Conservation (phyloP, 1,139 yeast species). For the Kodamaea derodonti region DNA sequence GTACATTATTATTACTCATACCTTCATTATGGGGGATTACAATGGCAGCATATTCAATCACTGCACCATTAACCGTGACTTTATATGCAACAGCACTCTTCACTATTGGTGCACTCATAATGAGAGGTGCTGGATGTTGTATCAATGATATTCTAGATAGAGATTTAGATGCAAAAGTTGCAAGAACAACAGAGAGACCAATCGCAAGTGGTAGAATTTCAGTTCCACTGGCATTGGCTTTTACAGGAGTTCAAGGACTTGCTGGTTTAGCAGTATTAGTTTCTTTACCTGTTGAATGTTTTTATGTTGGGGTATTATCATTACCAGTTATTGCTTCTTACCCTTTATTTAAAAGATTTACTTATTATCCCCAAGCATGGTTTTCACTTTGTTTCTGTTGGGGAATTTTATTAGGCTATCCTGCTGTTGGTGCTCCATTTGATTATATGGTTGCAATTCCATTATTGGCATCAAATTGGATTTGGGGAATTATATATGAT, state of each 20-base stretch:
- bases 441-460: conserved; percentile 73
- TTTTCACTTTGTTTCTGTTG: conserved; percentile 85
- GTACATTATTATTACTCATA: conserved; percentile 74
- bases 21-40: conserved; percentile 83
- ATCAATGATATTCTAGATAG: conserved; percentile 87
- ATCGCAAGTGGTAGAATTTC: conserved; percentile 83
- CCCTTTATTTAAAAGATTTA: conserved; percentile 89
- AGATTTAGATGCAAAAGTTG: conserved; percentile 77
- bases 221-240: conserved; percentile 66
- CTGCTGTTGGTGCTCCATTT: conserved; percentile 86
- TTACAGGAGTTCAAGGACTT: conserved; percentile 69
- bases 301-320: conserved; percentile 77
- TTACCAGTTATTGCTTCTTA: conserved; percentile 79
- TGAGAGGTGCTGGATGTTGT: conserved; percentile 99
- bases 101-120: conserved; percentile 77
- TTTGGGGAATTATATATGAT: conserved; percentile 96
- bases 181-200: conserved; percentile 86
- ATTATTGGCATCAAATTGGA: conserved; percentile 68
- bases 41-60: conserved; percentile 75
- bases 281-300: conserved; percentile 76
- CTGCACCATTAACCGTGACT: conserved; percentile 66
- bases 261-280: conserved; percentile 75
- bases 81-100: conserved; percentile 60
- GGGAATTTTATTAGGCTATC: conserved; percentile 94
- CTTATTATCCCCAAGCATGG: conserved; percentile 89